These are phyloP conservation scores for Colletotrichum sp. DNA, from an alignment of 2,329 filamentous ascomycete species.

Conservation along the genomic window DNA sequence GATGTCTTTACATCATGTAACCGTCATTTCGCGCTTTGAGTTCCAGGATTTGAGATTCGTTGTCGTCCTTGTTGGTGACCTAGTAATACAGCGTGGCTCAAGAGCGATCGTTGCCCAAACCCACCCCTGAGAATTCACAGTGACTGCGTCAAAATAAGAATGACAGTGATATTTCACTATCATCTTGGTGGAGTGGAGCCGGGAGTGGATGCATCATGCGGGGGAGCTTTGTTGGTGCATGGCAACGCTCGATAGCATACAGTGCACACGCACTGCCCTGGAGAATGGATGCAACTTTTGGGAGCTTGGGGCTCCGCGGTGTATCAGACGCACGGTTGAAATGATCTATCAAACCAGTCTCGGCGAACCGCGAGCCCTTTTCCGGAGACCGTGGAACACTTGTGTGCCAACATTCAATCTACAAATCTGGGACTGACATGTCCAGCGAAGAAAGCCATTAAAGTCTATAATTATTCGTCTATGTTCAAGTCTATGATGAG, in stretches of 20 bases:
- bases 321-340: neutral
- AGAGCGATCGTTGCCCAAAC: neutral
- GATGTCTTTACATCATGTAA: neutral
- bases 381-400: neutral
- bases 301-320: neutral
- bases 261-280: neutral
- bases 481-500: neutral
- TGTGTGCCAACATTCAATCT: neutral
- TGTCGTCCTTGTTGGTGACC: neutral
- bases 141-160: neutral
- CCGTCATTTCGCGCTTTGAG: neutral
- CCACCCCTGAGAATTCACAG: neutral
- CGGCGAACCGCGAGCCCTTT: neutral
- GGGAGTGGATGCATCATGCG: neutral
- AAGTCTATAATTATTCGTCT: neutral
- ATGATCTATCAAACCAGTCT: neutral
- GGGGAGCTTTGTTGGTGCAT: neutral
- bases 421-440: accelerated
- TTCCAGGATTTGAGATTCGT: neutral
- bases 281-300: neutral
- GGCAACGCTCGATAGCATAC: neutral
- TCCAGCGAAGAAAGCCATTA: neutral
- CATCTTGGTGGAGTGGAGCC: neutral
- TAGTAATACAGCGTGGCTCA: neutral
- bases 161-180: neutral